These are phyloP conservation scores for Aspergillus novoparasiticus DNA, from an alignment of 2,329 filamentous ascomycete genomes.

Conservation along the genomic window DNA sequence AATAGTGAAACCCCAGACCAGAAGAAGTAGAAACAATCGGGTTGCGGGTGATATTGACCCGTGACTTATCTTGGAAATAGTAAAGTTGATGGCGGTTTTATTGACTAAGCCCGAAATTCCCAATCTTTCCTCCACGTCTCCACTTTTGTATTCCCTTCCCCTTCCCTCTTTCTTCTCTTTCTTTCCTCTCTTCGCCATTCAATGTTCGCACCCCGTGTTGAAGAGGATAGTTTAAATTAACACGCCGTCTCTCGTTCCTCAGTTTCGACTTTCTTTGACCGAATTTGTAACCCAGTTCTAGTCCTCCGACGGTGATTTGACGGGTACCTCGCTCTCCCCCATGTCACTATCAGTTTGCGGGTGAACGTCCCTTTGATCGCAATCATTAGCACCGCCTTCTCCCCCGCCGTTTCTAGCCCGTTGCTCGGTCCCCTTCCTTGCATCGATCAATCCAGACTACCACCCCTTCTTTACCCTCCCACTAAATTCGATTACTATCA, in stretches of 20 bases:
- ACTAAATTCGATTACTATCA: not conserved
- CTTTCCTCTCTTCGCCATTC: slow-evolving; percentile 19
- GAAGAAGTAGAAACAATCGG: not conserved
- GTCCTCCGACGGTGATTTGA: slow-evolving; percentile 11
- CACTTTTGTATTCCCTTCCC: slow-evolving; percentile 14
- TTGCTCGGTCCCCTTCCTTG: slow-evolving; percentile 11
- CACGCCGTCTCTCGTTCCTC: not conserved
- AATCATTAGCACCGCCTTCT: slow-evolving; percentile 17
- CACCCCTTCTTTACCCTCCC: not conserved
- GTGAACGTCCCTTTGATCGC: slow-evolving; percentile 26
- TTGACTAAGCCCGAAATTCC: slow-evolving; percentile 11
- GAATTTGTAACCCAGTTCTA: slow-evolving; percentile 15
- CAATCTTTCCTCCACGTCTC: slow-evolving; percentile 9
- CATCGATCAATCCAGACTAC: slow-evolving; percentile 9
- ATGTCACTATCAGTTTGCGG: slow-evolving; percentile 27
- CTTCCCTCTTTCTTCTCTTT: slow-evolving; percentile 12
- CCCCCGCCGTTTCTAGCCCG: slow-evolving; percentile 20
- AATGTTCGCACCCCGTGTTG: slow-evolving; percentile 15
- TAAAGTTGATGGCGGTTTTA: not conserved
- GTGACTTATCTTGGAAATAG: not conserved
- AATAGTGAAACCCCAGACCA: not conserved
- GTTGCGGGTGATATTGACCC: not conserved
- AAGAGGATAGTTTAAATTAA: not conserved
- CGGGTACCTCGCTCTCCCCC: slow-evolving; percentile 1
- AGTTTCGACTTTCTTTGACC: slow-evolving; percentile 10